Conservation (phyloP, 345 rosid genomes). For the Moricandia arvensis region DNA sequence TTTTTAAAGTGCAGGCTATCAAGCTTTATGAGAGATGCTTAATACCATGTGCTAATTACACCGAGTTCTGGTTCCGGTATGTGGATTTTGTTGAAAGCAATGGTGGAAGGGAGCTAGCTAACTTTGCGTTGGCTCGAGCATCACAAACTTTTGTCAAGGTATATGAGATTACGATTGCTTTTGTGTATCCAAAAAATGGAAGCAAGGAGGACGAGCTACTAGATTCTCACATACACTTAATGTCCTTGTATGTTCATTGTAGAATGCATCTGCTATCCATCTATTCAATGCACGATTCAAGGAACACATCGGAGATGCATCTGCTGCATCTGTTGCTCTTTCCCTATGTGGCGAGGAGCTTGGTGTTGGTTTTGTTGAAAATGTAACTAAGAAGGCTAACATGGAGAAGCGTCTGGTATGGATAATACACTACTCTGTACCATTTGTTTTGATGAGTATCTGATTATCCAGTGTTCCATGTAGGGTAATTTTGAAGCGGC, state of each 20-base stretch:
- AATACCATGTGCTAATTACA: constrained; percentile 79
- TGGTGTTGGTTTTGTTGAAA: constrained; percentile 58
- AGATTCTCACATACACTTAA: too few species aligned
- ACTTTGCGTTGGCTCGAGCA: constrained; percentile 71
- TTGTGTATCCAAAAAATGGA: background rate
- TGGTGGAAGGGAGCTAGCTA: constrained; percentile 92
- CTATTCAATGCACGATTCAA: constrained; percentile 71
- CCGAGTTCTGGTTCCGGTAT: constrained; percentile 91
- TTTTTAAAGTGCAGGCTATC: constrained; percentile 51
- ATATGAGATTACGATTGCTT: constrained; percentile 1
- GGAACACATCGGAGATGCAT: constrained; percentile 60
- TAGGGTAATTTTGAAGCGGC: constrained; percentile 78
- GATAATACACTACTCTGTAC: background rate
- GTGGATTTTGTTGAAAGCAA: constrained; percentile 80
- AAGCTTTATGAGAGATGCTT: constrained; percentile 90
- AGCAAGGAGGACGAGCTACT: background rate
- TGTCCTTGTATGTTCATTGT: constrained; percentile 39
- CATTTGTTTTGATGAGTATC: background rate
- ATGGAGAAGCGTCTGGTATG: constrained; percentile 87
- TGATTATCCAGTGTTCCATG: background rate
- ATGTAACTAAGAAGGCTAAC: constrained; percentile 66
- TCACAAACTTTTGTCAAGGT: constrained; percentile 74
- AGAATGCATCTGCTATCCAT: constrained; percentile 65
- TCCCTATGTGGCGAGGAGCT: constrained; percentile 46
- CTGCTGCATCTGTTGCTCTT: constrained; percentile 63